A percentile compares a stretch with the other conserved stretches of the same genome.
phyloP scores from a whole-genome alignment of 2,329 filamentous ascomycete genomes.

The Beauveria scarabaeidicola region DNA sequence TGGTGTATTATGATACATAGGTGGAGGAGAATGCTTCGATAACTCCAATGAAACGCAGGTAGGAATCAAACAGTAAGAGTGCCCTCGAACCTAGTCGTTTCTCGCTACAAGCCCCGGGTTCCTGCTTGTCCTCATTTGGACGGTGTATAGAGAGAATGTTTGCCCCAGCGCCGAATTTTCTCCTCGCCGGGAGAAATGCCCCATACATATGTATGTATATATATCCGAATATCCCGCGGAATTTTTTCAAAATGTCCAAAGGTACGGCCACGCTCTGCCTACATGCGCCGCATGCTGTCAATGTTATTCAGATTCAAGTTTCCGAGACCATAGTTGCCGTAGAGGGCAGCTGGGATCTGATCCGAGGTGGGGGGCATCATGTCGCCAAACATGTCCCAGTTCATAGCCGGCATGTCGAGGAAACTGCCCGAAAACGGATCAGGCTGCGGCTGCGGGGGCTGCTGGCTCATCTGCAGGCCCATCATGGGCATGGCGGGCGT shows the following conservation, averaged over 20 bases:
- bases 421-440: conserved; percentile 5
- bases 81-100: not conserved
- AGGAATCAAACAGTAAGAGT: not conserved
- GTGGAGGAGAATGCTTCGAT: not conserved
- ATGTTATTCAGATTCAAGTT: conserved; percentile 17
- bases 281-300: conserved; percentile 4
- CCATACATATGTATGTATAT: not conserved
- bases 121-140: not conserved
- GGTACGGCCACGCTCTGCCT: not conserved
- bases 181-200: not conserved
- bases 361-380: conserved; percentile 18
- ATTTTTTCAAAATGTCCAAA: not conserved
- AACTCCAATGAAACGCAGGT: not conserved
- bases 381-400: conserved; percentile 11
- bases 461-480: conserved; percentile 5
- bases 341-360: conserved; percentile 24
- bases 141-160: not conserved
- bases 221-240: not conserved
- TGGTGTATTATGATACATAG: conserved; percentile 8
- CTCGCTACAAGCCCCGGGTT: not conserved
- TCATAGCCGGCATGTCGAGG: conserved; percentile 7
- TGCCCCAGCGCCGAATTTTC: not conserved
- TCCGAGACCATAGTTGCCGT: conserved; percentile 22
- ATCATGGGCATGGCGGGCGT: conserved; percentile 7
- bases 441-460: not conserved